These are phyloP conservation scores for Pseudopithomyces chartarum DNA, from an alignment of 2,329 filamentous ascomycete genomes.

Conservation along the genomic window DNA sequence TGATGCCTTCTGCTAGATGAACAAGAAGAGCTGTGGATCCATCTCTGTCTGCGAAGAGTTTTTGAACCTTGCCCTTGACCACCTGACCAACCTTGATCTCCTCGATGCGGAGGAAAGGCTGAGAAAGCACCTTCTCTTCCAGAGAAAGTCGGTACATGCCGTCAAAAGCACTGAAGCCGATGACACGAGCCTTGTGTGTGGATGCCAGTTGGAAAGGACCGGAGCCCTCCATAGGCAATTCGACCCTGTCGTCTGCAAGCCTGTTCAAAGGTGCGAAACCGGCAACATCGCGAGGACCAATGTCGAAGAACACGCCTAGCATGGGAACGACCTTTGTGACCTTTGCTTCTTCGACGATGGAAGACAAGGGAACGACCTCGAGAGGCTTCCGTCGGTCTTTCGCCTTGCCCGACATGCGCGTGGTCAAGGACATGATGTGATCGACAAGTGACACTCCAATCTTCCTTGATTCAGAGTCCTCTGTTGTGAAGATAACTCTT, in stretches of 20 bases:
- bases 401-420: conserved; percentile 42
- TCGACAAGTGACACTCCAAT: conserved; percentile 86
- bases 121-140: conserved; percentile 79
- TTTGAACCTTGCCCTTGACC: conserved; percentile 83
- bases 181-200: conserved; percentile 77
- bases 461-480: conserved; percentile 77
- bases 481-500: conserved; percentile 86
- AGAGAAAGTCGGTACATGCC: conserved; percentile 85
- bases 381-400: conserved; percentile 59
- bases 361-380: conserved; percentile 70
- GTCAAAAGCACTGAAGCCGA: conserved; percentile 87
- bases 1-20: conserved; percentile 83
- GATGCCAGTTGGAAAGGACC: conserved; percentile 81
- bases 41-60: conserved; percentile 76
- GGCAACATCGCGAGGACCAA: conserved; percentile 69
- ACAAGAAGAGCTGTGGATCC: conserved; percentile 83
- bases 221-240: conserved; percentile 74
- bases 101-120: conserved; percentile 88
- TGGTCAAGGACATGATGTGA: conserved; percentile 73
- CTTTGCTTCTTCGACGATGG: conserved; percentile 75
- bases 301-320: conserved; percentile 79
- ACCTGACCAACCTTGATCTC: conserved; percentile 83
- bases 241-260: conserved; percentile 87
- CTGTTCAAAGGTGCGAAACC: conserved; percentile 95
- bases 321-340: conserved; percentile 79